Evolutionary conservation across 345 rosid species (phyloP).

Genomic region (Boechera retrofracta): DNA sequence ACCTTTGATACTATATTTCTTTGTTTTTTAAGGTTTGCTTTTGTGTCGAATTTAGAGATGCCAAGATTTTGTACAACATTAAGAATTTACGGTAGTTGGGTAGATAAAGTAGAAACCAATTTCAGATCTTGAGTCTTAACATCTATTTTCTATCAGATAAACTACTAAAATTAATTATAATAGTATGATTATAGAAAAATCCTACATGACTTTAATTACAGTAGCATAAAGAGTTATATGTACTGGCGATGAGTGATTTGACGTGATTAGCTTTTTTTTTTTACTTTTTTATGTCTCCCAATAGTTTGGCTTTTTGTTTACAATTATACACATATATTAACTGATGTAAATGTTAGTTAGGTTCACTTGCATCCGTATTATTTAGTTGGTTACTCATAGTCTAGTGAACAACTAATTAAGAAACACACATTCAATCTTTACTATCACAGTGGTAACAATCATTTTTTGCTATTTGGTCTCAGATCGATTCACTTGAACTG

Average conservation of each 20-base stretch:
- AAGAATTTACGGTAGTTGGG: not conserved
- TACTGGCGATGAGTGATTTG: conserved; percentile 8
- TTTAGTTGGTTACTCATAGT: not conserved
- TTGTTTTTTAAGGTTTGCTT: too few species aligned
- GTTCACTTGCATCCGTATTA: not conserved
- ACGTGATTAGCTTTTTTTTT: not conserved
- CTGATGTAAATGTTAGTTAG: not conserved
- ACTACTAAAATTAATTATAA: not conserved
- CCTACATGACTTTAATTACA: not conserved
- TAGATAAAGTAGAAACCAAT: not conserved
- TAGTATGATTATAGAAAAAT: not conserved
- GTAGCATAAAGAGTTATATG: not conserved
- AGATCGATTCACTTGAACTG: too few species aligned
- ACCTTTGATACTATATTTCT: too few species aligned
- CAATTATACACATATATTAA: not conserved
- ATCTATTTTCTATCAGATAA: not conserved
- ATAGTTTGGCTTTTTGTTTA: not conserved
- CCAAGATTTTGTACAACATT: too few species aligned
- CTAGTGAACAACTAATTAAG: too few species aligned
- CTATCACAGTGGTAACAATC: too few species aligned
- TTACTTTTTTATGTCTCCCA: not conserved
- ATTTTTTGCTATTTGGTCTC: too few species aligned
- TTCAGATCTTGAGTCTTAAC: not conserved
- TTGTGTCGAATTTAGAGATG: too few species aligned
- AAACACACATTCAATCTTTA: too few species aligned